Conservation (phyloP, 352 stramenopile species). For the Halophytophthora polymorphica region DNA sequence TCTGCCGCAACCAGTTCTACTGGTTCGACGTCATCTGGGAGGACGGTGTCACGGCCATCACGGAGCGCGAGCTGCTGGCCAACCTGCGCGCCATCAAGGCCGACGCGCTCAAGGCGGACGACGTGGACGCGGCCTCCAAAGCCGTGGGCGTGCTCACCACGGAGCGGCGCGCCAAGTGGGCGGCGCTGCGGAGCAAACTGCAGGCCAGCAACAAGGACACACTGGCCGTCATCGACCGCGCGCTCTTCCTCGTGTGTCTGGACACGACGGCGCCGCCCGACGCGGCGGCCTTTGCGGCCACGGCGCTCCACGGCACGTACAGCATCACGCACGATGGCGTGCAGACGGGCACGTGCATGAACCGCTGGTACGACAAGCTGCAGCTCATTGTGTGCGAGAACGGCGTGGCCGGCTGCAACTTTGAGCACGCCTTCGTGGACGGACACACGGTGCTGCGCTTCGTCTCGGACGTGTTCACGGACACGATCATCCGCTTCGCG, state of each 20-base stretch:
- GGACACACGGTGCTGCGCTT: slow-evolving; percentile 94
- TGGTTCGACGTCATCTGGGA: slow-evolving; percentile 93
- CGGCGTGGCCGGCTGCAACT: slow-evolving; percentile 94
- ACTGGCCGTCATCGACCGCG: slow-evolving; percentile 87
- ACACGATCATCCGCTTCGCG: slow-evolving; percentile 92
- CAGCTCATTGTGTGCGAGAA: slow-evolving; percentile 95
- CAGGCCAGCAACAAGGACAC: slow-evolving; percentile 77
- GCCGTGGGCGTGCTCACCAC: slow-evolving; percentile 92
- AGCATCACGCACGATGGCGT: slow-evolving; percentile 66
- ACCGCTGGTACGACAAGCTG: slow-evolving; percentile 98
- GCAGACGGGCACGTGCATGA: slow-evolving; percentile 92
- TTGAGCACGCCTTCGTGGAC: slow-evolving; percentile 97
- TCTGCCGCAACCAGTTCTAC: slow-evolving; percentile 94
- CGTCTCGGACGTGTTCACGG: slow-evolving; percentile 88
- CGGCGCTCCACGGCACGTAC: slow-evolving; percentile 93
- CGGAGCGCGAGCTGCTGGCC: slow-evolving; percentile 87
- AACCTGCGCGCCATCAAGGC: slow-evolving; percentile 90
- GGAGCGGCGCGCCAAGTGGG: slow-evolving; percentile 89
- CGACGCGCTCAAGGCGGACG: slow-evolving; percentile 65
- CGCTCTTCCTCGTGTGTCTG: slow-evolving; percentile 94
- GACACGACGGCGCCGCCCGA: slow-evolving; percentile 89
- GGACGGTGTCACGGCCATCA: slow-evolving; percentile 82
- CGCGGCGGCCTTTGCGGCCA: slow-evolving; percentile 67
- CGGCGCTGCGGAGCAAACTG: slow-evolving; percentile 79
- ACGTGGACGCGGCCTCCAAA: slow-evolving; percentile 53